These are phyloP conservation scores for Puccinia triticina DNA, from an alignment of 1,284 basidiomycete species.

Conservation along the genomic window DNA sequence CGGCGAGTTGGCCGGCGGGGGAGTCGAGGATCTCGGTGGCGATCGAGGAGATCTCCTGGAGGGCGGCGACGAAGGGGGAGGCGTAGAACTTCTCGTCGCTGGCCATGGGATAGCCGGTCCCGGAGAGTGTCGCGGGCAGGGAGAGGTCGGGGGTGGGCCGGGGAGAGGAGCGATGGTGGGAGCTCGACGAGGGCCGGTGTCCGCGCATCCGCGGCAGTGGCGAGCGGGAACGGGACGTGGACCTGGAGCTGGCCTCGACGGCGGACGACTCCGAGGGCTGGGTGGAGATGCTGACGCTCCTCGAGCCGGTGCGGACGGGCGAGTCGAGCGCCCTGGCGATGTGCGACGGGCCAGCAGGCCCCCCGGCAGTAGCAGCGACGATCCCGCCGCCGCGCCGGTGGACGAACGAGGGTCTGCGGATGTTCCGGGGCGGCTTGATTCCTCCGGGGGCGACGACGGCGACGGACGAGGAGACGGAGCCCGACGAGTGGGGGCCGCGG, in stretches of 20 bases:
- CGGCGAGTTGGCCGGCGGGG: slow-evolving; percentile 79
- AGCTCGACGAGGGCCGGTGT: slow-evolving; percentile 64
- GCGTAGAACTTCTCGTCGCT: slow-evolving; percentile 53
- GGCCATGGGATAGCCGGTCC: background rate
- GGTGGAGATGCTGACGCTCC: slow-evolving; percentile 63
- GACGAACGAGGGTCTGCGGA: slow-evolving; percentile 31
- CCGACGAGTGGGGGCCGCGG: slow-evolving; percentile 12
- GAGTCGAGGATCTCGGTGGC: slow-evolving; percentile 95
- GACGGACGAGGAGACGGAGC: background rate
- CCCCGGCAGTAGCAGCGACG: too few species aligned
- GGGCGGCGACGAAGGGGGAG: slow-evolving; percentile 83
- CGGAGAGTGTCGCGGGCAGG: too few species aligned
- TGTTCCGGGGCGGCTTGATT: slow-evolving; percentile 16
- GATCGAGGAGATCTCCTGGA: slow-evolving; percentile 89
- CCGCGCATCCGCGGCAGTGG: slow-evolving; percentile 70
- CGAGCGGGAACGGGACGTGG: slow-evolving; percentile 82
- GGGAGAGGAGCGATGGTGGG: slow-evolving; percentile 62
- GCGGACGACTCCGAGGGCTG: slow-evolving; percentile 70
- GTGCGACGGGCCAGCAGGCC: slow-evolving; percentile 53
- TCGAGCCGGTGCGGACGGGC: slow-evolving; percentile 50
- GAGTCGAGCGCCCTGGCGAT: slow-evolving; percentile 47
- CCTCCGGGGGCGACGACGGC: too few species aligned
- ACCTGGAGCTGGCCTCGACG: slow-evolving; percentile 77
- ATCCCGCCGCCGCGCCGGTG: slow-evolving; percentile 43
- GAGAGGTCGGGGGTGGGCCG: slow-evolving; percentile 53